A percentile compares a stretch with the other conserved stretches of the same genome.
These are phyloP conservation scores for Tetragonia tetragonoides DNA, from an alignment of 148 eudicot genomes.

Conservation along the genomic window DNA sequence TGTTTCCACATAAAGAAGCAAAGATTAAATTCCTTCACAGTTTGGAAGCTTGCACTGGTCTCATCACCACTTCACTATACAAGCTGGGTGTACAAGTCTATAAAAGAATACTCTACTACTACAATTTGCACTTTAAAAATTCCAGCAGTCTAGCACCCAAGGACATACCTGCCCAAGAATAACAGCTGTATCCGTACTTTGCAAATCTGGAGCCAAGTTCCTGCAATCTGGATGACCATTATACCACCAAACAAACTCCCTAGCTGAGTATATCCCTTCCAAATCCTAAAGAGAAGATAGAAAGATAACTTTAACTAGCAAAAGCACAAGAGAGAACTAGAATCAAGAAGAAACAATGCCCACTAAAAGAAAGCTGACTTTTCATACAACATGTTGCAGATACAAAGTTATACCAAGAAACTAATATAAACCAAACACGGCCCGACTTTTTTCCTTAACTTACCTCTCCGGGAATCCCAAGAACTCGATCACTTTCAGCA, in stretches of 20 bases:
- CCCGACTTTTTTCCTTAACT: background rate
- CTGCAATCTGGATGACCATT: conserved; percentile 93
- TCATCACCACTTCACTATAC: background rate
- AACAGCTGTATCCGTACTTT: conserved; percentile 81
- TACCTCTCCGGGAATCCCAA: conserved; percentile 92
- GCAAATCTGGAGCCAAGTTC: conserved; percentile 67
- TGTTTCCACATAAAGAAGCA: too few relatives aligned
- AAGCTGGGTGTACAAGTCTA: too few relatives aligned
- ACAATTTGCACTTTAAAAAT: background rate
- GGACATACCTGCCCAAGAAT: conserved; percentile 90
- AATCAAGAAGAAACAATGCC: background rate
- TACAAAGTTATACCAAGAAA: background rate
- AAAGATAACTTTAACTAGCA: background rate
- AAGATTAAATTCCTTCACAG: background rate
- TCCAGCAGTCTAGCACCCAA: background rate
- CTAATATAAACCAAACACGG: background rate
- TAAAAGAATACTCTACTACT: too few relatives aligned
- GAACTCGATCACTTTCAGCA: conserved; percentile 91
- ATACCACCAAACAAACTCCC: conserved; percentile 99
- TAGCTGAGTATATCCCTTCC: conserved; percentile 74
- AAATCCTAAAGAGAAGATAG: conserved; percentile 44
- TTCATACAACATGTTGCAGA: background rate
- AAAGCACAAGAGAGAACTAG: background rate
- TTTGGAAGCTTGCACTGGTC: background rate
- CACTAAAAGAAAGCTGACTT: background rate